phyloP scores from a whole-genome alignment of 495 filamentous ascomycete species.

The Aspergillus egyptiacus region DNA sequence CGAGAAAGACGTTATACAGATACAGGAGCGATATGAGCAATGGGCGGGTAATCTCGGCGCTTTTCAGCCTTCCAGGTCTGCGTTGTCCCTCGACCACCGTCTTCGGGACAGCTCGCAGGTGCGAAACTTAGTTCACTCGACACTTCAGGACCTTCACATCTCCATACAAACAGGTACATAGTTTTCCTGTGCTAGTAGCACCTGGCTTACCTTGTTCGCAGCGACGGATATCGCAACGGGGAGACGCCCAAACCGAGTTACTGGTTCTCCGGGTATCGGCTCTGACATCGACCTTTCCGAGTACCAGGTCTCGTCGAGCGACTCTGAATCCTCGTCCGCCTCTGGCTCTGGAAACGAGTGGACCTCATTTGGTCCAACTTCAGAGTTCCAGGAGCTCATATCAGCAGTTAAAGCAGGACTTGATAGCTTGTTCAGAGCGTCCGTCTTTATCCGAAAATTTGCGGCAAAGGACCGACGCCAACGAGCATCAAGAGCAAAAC shows the following conservation, averaged over 20 bases:
- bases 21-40: not conserved
- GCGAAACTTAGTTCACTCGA: not conserved
- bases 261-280: not conserved
- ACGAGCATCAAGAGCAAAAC: not conserved
- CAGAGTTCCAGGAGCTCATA: not conserved
- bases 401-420: not conserved
- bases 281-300: not conserved
- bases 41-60: slow-evolving; percentile 1
- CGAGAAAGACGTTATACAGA: not conserved
- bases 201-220: not conserved
- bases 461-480: not conserved
- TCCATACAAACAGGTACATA: not conserved
- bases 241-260: not conserved
- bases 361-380: not conserved
- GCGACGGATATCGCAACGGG: not conserved
- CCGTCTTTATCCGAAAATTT: not conserved
- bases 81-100: not conserved
- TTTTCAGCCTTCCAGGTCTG: not conserved
- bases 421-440: not conserved
- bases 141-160: not conserved
- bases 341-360: not conserved
- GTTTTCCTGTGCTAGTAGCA: not conserved
- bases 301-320: not conserved
- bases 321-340: not conserved
- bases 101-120: not conserved